Percentiles rank a stretch among this genome's conserved stretches.
Evolutionary conservation across 1,284 basidiomycete genomes (phyloP).

Genomic region (Wallemia ichthyophaga): DNA sequence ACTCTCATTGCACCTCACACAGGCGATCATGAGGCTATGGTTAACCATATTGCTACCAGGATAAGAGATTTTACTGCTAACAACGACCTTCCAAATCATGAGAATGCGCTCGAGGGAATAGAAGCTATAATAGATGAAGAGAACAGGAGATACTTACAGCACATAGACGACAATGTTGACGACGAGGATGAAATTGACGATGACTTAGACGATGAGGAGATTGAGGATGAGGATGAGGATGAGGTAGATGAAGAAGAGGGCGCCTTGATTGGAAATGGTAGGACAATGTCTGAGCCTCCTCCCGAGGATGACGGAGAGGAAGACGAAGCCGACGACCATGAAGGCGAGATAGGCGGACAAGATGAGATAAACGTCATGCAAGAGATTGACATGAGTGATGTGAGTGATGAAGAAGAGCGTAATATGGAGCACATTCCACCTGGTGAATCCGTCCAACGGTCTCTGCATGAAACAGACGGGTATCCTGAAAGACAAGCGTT

Average conservation of each 20-base stretch:
- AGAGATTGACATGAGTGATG: not conserved
- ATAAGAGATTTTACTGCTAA: no score
- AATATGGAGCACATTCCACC: not conserved
- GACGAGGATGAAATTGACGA: not conserved
- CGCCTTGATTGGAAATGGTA: no score
- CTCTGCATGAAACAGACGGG: no score
- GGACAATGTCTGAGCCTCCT: no score
- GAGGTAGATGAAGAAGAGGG: not conserved
- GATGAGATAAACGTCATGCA: not conserved
- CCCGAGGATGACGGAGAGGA: not conserved
- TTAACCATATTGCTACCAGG: no score
- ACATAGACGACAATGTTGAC: not conserved
- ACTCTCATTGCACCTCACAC: not conserved
- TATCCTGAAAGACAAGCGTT: not conserved
- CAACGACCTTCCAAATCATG: no score
- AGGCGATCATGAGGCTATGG: not conserved
- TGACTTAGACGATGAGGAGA: not conserved
- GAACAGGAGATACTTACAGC: no score
- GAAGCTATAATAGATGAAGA: no score
- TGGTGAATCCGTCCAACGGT: not conserved
- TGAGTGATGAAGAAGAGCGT: not conserved
- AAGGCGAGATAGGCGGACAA: no score
- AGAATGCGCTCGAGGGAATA: no score
- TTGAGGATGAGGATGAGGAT: not conserved
- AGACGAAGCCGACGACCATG: not conserved